A percentile compares a stretch with the other conserved stretches of the same genome.
Conservation (phyloP, 139 green algal genomes). For the Micractinium sp. region DNA sequence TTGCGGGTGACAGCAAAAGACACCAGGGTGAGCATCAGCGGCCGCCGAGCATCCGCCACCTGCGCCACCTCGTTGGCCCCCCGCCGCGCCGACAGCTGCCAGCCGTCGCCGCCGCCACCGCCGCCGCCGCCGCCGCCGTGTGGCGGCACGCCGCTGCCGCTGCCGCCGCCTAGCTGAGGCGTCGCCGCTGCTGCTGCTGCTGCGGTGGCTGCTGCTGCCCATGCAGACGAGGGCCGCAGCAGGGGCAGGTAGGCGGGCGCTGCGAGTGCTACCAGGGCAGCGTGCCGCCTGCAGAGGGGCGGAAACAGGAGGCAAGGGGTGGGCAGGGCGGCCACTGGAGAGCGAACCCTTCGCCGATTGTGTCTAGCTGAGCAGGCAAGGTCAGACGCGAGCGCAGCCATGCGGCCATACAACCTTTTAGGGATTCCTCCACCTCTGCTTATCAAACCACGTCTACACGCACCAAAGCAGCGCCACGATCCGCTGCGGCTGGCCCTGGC, state of each 20-base stretch:
- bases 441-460: not conserved
- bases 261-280: not conserved
- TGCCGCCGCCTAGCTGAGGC: constrained; percentile 14
- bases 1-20: constrained; percentile 83
- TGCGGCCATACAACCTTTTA: no score
- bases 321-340: not conserved
- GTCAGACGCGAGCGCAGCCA: not conserved
- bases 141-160: constrained; percentile 9
- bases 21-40: constrained; percentile 69
- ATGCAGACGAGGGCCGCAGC: not conserved
- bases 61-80: constrained; percentile 24
- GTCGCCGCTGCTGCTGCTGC: not conserved
- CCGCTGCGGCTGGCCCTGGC: not conserved
- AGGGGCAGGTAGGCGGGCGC: constrained; percentile 15
- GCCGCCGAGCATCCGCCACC: constrained; percentile 9
- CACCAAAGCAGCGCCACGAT: not conserved
- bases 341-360: not conserved
- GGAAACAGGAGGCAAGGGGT: not conserved
- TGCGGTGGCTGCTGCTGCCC: not conserved
- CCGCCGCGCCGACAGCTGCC: not conserved
- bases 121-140: not conserved
- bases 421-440: no score
- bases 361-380: not conserved
- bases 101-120: constrained; percentile 6
- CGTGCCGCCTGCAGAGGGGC: constrained; percentile 24